phyloP scores from a whole-genome alignment of 768 basidiomycete species.

The Phylloporus sp. region DNA sequence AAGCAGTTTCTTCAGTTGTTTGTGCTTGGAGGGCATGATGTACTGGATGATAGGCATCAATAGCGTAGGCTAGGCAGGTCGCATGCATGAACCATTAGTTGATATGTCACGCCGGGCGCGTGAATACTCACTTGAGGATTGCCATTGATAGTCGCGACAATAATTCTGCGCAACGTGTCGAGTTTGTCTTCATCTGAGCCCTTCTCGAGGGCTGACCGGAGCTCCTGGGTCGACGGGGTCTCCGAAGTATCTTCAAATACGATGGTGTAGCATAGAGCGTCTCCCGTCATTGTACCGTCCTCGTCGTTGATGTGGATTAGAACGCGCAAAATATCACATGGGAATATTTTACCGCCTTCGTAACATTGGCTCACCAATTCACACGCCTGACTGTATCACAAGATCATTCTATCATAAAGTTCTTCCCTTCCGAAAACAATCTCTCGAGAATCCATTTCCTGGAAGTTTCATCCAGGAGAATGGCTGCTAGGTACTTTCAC shows the following conservation, averaged over 20 bases:
- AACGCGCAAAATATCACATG: background rate
- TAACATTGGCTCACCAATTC: background rate
- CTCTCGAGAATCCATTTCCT: background rate
- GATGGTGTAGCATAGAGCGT: slow-evolving; percentile 73
- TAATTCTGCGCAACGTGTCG: slow-evolving; percentile 92
- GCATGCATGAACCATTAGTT: background rate
- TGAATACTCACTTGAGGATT: slow-evolving; percentile 70
- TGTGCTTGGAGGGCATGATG: slow-evolving; percentile 92
- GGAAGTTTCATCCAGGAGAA: background rate
- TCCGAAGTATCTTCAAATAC: slow-evolving; percentile 72
- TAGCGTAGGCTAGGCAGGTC: slow-evolving; percentile 61
- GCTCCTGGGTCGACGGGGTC: slow-evolving; percentile 75
- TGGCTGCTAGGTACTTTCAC: background rate
- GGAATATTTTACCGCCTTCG: slow-evolving; percentile 9
- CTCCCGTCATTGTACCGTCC: slow-evolving; percentile 35
- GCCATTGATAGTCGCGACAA: slow-evolving; percentile 91
- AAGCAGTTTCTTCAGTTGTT: slow-evolving; percentile 93
- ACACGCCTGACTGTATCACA: too few species aligned
- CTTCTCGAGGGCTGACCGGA: slow-evolving; percentile 83
- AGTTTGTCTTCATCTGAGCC: slow-evolving; percentile 96
- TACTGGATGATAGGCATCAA: slow-evolving; percentile 99
- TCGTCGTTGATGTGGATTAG: slow-evolving; percentile 5
- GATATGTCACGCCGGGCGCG: background rate
- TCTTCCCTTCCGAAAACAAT: background rate
- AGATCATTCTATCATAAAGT: background rate